phyloP scores from a whole-genome alignment of 345 rosid genomes.

The Hirschfeldia incana region DNA sequence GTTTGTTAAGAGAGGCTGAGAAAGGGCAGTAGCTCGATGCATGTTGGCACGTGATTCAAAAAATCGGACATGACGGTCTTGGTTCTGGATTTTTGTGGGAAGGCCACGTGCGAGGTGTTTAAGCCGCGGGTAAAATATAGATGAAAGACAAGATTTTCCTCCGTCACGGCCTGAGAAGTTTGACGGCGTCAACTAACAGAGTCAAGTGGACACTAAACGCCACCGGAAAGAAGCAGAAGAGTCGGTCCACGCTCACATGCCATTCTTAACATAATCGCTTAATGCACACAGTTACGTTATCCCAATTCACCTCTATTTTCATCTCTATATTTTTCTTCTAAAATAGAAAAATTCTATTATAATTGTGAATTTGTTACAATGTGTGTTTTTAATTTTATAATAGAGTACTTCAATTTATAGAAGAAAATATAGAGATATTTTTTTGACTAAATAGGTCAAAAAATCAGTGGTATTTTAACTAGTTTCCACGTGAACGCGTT shows the following conservation, averaged over 20 bases:
- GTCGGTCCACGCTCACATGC: conserved; percentile 20
- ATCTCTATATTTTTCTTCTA: neutral
- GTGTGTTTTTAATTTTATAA: too few species aligned
- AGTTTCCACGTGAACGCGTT: too few species aligned
- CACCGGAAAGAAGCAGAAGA: conserved; percentile 35
- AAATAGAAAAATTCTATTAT: too few species aligned
- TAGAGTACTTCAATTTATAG: too few species aligned
- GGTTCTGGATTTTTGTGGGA: conserved; percentile 26
- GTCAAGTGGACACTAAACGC: conserved; percentile 38
- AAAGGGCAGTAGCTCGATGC: conserved; percentile 1
- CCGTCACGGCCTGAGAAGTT: conserved; percentile 27
- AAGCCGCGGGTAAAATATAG: conserved; percentile 25
- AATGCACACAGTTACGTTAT: neutral
- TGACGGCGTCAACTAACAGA: conserved; percentile 24
- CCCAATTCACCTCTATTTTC: too few species aligned
- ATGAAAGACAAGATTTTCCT: neutral
- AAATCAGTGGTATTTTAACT: too few species aligned
- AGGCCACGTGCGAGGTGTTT: conserved; percentile 26
- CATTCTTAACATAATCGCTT: neutral
- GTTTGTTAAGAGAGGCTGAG: neutral
- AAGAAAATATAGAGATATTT: too few species aligned
- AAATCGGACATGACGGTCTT: conserved; percentile 6
- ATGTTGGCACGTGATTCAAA: conserved; percentile 20
- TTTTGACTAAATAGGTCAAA: too few species aligned
- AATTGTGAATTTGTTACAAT: too few species aligned